Conservation (phyloP, 1,139 yeast species). For the Hyphopichia wangnamkhiaoensis region DNA sequence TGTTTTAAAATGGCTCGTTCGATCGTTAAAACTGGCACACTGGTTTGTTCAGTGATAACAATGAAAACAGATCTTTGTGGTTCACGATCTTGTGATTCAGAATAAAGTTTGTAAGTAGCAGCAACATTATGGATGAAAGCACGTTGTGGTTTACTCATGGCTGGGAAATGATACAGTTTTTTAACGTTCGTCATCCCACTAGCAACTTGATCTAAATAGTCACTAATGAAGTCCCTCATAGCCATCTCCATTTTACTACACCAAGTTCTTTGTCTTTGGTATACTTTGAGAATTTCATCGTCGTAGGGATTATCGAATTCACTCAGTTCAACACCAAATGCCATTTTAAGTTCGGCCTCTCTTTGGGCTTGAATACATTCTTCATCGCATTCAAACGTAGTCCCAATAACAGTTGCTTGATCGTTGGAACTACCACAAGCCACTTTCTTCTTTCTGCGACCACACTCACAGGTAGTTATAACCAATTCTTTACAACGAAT, state of each 20-base stretch:
- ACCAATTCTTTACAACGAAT: constrained; percentile 51
- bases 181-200: constrained; percentile 16
- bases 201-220: constrained; percentile 22
- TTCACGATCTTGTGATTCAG: constrained; percentile 80
- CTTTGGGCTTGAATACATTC: constrained; percentile 66
- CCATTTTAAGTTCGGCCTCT: constrained; percentile 61
- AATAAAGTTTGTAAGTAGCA: constrained; percentile 54
- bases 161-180: constrained; percentile 59
- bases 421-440: constrained; percentile 55
- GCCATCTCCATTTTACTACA: constrained; percentile 60
- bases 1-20: constrained; percentile 26
- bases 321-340: constrained; percentile 46
- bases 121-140: constrained; percentile 71
- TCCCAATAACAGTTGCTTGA: constrained; percentile 29
- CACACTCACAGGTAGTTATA: constrained; percentile 62
- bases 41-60: constrained; percentile 40
- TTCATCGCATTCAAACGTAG: constrained; percentile 60
- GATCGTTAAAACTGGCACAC: constrained; percentile 30
- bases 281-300: constrained; percentile 33
- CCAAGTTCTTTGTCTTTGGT: constrained; percentile 59
- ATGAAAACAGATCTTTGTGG: constrained; percentile 75
- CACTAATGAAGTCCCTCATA: constrained; percentile 49
- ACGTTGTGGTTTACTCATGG: constrained; percentile 72
- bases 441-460: constrained; percentile 45
- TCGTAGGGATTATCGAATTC: constrained; percentile 14